Conservation (phyloP, 2,329 filamentous ascomycete genomes). For the Pseudohalonectria lignicola region DNA sequence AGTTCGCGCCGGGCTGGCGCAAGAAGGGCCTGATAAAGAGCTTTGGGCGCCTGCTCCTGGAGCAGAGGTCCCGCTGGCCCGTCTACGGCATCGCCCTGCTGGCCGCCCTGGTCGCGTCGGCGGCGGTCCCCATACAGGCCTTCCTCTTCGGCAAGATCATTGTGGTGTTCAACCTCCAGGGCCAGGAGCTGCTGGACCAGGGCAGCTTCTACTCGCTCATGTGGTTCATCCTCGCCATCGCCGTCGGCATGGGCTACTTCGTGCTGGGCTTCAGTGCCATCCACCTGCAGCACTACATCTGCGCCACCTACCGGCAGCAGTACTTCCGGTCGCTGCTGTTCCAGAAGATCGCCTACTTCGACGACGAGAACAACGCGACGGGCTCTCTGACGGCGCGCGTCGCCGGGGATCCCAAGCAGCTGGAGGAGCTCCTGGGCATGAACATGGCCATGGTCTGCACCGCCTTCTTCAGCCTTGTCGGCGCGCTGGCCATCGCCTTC, state of each 20-base stretch:
- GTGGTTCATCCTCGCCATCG: constrained; percentile 49
- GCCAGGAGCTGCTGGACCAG: constrained; percentile 8
- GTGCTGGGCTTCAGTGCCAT: constrained; percentile 27
- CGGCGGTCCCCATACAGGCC: constrained; percentile 38
- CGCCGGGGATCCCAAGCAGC: constrained; percentile 43
- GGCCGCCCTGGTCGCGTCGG: constrained; percentile 29
- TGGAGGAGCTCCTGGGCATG: constrained; percentile 51
- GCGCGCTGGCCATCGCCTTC: constrained; percentile 56
- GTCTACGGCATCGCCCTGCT: constrained; percentile 38
- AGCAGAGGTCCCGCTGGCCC: constrained; percentile 40
- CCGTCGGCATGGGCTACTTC: constrained; percentile 41
- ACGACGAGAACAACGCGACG: constrained; percentile 46
- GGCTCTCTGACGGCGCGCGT: constrained; percentile 48
- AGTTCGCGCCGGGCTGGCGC: constrained; percentile 16
- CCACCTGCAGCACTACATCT: constrained; percentile 33
- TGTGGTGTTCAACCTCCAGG: constrained; percentile 30
- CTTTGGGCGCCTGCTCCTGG: constrained; percentile 45
- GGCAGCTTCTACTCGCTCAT: constrained; percentile 53
- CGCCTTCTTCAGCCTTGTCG: constrained; percentile 54
- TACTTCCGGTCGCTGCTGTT: constrained; percentile 51
- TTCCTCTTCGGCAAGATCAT: constrained; percentile 45
- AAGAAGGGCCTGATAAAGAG: constrained; percentile 33
- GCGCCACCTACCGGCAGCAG: constrained; percentile 44
- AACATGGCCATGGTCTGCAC: constrained; percentile 54
- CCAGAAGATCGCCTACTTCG: constrained; percentile 50